phyloP scores from a whole-genome alignment of 306 rosid genomes.

The Coriaria nepalensis region DNA sequence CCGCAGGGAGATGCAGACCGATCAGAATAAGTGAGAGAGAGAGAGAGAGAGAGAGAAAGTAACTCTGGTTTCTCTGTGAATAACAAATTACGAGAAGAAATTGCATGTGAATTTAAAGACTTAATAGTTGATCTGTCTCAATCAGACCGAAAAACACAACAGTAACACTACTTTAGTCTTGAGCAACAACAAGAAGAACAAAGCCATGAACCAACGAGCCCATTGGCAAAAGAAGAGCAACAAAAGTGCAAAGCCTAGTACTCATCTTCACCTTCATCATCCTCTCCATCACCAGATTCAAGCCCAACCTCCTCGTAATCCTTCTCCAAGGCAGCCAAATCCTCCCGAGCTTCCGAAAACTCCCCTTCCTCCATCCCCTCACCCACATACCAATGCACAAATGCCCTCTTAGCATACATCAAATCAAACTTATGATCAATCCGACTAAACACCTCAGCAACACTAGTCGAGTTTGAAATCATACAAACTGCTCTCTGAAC shows the following conservation, averaged over 20 bases:
- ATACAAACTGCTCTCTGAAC: conserved; percentile 26
- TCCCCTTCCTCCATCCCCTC: conserved; percentile 44
- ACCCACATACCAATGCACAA: conserved; percentile 39
- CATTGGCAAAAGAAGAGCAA: conserved; percentile 15
- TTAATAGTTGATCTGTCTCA: too few relatives aligned
- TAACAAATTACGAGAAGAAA: too few relatives aligned
- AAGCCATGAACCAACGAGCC: conserved; percentile 22
- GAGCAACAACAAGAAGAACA: not conserved
- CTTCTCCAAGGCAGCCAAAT: conserved; percentile 36
- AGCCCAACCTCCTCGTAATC: conserved; percentile 35
- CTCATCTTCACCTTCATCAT: conserved; percentile 28
- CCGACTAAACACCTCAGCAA: conserved; percentile 32
- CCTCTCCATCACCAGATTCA: conserved; percentile 36
- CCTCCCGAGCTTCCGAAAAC: conserved; percentile 31
- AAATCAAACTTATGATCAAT: conserved; percentile 35
- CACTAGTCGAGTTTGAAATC: conserved; percentile 34
- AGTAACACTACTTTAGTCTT: too few relatives aligned
- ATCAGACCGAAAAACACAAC: too few relatives aligned
- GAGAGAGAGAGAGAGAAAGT: too few relatives aligned
- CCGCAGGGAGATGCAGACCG: too few relatives aligned
- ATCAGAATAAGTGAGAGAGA: too few relatives aligned
- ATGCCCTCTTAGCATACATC: conserved; percentile 35
- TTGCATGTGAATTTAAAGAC: too few relatives aligned
- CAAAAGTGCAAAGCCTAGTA: conserved; percentile 4
- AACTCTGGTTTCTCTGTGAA: too few relatives aligned